Conservation (phyloP, 1,284 basidiomycete species). For the Irpex rosettiformis region DNA sequence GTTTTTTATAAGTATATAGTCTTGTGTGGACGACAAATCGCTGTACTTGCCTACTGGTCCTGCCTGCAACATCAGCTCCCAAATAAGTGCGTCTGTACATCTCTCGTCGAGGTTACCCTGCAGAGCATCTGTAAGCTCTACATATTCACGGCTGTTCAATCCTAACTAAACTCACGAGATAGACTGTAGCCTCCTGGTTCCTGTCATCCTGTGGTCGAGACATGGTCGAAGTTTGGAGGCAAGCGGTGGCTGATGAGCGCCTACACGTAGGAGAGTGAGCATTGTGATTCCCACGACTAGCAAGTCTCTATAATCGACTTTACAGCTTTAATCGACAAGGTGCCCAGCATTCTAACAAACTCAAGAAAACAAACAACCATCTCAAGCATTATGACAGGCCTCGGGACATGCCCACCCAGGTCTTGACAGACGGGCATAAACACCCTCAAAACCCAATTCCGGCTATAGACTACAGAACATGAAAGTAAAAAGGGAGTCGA, state of each 20-base stretch:
- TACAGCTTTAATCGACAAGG: no score
- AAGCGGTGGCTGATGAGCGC: background rate
- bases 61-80: slow-evolving; percentile 99
- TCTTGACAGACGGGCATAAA: slow-evolving; percentile 11
- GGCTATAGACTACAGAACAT: slow-evolving; percentile 20
- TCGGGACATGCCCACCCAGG: background rate
- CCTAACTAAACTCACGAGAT: slow-evolving; percentile 57
- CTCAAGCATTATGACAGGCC: background rate
- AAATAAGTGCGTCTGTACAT: slow-evolving; percentile 90
- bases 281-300: background rate
- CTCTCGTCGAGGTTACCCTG: slow-evolving; percentile 97
- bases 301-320: no score
- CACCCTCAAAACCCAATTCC: slow-evolving; percentile 20
- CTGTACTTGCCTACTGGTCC: slow-evolving; percentile 87
- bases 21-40: background rate
- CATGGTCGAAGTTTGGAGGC: slow-evolving; percentile 38
- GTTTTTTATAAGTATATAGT: slow-evolving; percentile 5
- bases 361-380: no score
- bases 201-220: slow-evolving; percentile 88
- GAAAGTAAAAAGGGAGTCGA: slow-evolving; percentile 10
- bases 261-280: background rate
- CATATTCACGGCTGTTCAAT: background rate
- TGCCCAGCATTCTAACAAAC: no score
- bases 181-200: slow-evolving; percentile 94
- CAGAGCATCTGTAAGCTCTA: background rate